These are phyloP conservation scores for Pythium phragmitis DNA, from an alignment of 352 stramenopile genomes.

Conservation along the genomic window DNA sequence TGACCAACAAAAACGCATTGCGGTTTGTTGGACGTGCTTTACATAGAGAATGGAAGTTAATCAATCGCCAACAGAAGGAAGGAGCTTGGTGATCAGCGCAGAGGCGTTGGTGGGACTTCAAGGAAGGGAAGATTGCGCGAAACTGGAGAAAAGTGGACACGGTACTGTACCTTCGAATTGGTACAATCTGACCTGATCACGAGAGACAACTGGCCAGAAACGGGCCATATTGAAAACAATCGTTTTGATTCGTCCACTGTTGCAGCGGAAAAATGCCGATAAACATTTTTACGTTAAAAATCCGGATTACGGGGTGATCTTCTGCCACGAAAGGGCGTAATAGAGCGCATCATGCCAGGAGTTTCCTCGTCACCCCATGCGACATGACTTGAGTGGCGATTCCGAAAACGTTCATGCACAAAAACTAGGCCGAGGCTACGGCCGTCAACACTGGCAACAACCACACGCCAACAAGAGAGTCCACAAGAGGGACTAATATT, in stretches of 20 bases:
- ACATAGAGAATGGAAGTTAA: no score
- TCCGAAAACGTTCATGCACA: conserved; percentile 1
- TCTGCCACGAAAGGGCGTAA: neutral
- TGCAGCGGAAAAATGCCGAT: neutral
- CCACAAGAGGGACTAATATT: neutral
- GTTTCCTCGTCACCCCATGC: neutral
- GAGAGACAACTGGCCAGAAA: neutral
- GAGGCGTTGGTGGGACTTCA: conserved; percentile 3
- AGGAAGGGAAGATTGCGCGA: neutral
- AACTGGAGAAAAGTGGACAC: conserved; percentile 5
- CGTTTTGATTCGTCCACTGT: neutral
- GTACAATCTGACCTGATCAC: conserved; percentile 3
- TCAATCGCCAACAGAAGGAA: no score
- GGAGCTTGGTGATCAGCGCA: neutral
- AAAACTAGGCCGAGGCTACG: neutral
- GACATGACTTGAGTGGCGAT: conserved; percentile 15
- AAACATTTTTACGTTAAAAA: neutral
- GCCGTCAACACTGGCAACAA: neutral
- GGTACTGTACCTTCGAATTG: neutral
- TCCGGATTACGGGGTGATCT: neutral
- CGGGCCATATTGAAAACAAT: neutral
- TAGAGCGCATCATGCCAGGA: neutral
- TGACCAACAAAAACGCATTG: no score
- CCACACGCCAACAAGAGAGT: neutral
- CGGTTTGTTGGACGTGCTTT: no score